A percentile compares a stretch with the other conserved stretches of the same genome.
phyloP scores from a whole-genome alignment of 1,284 basidiomycete genomes.

The Meripilus lineatus region DNA sequence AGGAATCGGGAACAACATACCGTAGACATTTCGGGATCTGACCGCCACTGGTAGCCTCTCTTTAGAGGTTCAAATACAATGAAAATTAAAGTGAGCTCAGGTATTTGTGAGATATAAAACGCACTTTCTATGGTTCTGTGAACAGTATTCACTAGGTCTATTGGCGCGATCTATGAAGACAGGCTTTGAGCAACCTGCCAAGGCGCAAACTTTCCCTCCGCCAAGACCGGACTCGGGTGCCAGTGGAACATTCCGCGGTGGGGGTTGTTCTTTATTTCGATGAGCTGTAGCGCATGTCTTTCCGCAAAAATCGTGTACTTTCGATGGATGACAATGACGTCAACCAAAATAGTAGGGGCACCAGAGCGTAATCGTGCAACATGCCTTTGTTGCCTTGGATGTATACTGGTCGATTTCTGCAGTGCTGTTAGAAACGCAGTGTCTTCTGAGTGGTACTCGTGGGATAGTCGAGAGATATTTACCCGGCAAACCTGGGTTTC shows the following conservation, averaged over 20 bases:
- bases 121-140: conserved; percentile 15
- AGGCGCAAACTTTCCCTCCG: conserved; percentile 5
- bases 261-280: not conserved
- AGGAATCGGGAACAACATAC: conserved; percentile 11
- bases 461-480: not conserved
- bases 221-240: not conserved
- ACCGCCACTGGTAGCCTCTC: conserved; percentile 4
- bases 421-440: conserved; percentile 12
- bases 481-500: conserved; percentile 15
- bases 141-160: conserved; percentile 16
- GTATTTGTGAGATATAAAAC: no score
- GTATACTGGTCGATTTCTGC: conserved; percentile 16
- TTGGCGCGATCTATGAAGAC: conserved; percentile 13
- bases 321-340: no score
- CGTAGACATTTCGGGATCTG: conserved; percentile 14
- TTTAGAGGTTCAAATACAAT: conserved; percentile 1
- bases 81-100: not conserved
- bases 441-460: not conserved
- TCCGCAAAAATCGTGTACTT: conserved; percentile 21
- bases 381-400: conserved; percentile 14
- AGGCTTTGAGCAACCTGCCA: conserved; percentile 10
- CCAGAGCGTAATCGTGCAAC: no score
- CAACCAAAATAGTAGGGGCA: no score
- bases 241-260: not conserved
- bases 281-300: conserved; percentile 14